Evolutionary conservation across 164 flowering plant genomes (phyloP).

Genomic region (Umbellularia californica): DNA sequence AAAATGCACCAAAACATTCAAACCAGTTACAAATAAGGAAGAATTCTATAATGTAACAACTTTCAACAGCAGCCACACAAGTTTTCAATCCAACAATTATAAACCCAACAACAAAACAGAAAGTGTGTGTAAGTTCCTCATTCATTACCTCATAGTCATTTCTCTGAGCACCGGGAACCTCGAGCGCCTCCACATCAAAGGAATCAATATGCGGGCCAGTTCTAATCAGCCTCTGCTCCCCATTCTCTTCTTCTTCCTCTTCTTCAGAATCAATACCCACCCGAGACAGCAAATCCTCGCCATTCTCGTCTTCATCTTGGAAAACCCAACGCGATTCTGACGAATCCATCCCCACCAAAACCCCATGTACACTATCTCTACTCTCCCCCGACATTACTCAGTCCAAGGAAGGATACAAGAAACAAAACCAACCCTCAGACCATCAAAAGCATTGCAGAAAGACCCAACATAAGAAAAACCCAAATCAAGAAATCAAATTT

Average conservation of each 20-base stretch:
- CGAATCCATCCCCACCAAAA: slow-evolving; percentile 50
- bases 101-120: not conserved
- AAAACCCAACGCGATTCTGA: slow-evolving; percentile 85
- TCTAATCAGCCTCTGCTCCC: slow-evolving; percentile 66
- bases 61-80: not conserved
- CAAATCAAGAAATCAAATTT: not conserved
- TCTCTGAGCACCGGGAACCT: slow-evolving; percentile 75
- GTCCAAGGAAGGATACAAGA: not conserved
- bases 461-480: not conserved
- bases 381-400: slow-evolving; percentile 50
- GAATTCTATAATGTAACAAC: not conserved
- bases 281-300: slow-evolving; percentile 22
- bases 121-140: not conserved
- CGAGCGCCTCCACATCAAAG: slow-evolving; percentile 93
- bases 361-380: slow-evolving; percentile 33
- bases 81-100: not conserved
- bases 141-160: slow-evolving; percentile 62
- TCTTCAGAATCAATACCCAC: slow-evolving; percentile 38
- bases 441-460: not conserved
- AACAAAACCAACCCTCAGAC: not conserved
- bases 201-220: slow-evolving; percentile 92
- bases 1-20: not conserved
- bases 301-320: slow-evolving; percentile 63
- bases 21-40: not conserved
- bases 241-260: slow-evolving; percentile 44